These are phyloP conservation scores for Wickerhamiella slavikovae DNA, from an alignment of 805 yeast species.

Conservation along the genomic window DNA sequence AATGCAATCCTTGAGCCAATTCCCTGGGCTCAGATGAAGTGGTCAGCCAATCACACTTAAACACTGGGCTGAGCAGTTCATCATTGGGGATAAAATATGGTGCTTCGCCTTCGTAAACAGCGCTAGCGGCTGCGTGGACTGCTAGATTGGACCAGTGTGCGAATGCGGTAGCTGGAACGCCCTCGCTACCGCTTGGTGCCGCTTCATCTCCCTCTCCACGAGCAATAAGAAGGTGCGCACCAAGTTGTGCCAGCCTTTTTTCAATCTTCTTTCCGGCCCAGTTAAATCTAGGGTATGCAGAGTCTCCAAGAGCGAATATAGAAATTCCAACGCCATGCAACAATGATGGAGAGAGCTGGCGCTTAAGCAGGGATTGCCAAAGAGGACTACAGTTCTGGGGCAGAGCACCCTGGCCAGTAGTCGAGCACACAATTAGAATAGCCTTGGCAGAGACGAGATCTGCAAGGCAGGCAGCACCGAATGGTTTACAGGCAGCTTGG, in stretches of 20 bases:
- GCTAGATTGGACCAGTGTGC: constrained; percentile 48
- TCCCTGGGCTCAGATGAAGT: constrained; percentile 16
- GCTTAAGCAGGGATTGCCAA: constrained; percentile 54
- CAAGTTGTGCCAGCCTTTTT: constrained; percentile 56
- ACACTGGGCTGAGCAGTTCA: constrained; percentile 22
- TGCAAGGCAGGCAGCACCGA: constrained; percentile 16
- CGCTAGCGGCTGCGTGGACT: constrained; percentile 17
- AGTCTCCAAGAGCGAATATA: constrained; percentile 83
- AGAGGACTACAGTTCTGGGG: constrained; percentile 59
- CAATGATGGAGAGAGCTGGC: constrained; percentile 39
- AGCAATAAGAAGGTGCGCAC: constrained; percentile 48
- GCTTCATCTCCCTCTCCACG: constrained; percentile 84
- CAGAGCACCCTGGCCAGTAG: constrained; percentile 89
- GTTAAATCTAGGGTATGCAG: constrained; percentile 75
- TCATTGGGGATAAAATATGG: constrained; percentile 20
- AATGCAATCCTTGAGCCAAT: constrained; percentile 13
- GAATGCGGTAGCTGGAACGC: constrained; percentile 44
- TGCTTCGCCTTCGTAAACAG: constrained; percentile 12
- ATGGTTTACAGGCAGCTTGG: constrained; percentile 36
- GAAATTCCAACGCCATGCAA: constrained; percentile 43
- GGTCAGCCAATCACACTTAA: background rate
- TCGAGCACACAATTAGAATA: constrained; percentile 49
- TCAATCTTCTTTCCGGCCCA: constrained; percentile 76
- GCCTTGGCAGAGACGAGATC: constrained; percentile 26
- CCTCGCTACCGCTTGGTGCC: constrained; percentile 36